Evolutionary conservation across 2,329 filamentous ascomycete species (phyloP).

Genomic region (Conoideocrella luteorostrata): DNA sequence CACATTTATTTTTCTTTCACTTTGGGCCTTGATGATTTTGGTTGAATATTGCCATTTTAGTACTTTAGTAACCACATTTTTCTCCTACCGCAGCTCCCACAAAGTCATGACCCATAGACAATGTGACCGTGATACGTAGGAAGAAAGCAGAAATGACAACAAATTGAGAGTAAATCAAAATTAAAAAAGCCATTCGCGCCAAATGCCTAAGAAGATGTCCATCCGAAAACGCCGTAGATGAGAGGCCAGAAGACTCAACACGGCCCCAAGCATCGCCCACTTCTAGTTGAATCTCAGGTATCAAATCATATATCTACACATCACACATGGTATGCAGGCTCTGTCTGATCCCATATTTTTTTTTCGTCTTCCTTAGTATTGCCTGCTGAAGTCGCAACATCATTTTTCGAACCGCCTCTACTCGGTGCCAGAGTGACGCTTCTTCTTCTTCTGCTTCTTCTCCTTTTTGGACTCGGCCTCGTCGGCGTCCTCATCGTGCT

Average conservation of each 20-base stretch:
- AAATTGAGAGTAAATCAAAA: slow-evolving; percentile 4
- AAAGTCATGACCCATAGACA: no score
- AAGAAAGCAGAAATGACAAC: no score
- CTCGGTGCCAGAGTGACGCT: slow-evolving; percentile 28
- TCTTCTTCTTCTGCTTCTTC: slow-evolving; percentile 48
- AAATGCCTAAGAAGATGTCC: slow-evolving; percentile 18
- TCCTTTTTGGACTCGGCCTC: slow-evolving; percentile 54
- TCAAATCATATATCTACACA: slow-evolving; percentile 18
- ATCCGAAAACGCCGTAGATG: slow-evolving; percentile 28
- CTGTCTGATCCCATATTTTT: slow-evolving; percentile 1
- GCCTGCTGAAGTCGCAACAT: background rate
- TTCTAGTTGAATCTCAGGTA: slow-evolving; percentile 21
- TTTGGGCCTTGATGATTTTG: no score
- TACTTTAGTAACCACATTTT: background rate
- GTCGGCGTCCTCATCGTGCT: slow-evolving; percentile 61
- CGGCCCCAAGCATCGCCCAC: background rate
- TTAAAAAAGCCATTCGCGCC: slow-evolving; percentile 26
- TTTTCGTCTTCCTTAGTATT: slow-evolving; percentile 1
- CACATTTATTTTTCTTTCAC: no score
- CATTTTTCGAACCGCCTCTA: slow-evolving; percentile 6
- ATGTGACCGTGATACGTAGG: background rate
- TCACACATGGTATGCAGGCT: slow-evolving; percentile 12
- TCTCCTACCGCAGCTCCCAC: background rate
- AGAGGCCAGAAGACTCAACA: slow-evolving; percentile 16
- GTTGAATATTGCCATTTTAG: background rate